Percentiles rank a stretch among this genome's conserved stretches.
Evolutionary conservation across 129 eudicot genomes (phyloP).

Genomic region (Flaveria sonorensis): DNA sequence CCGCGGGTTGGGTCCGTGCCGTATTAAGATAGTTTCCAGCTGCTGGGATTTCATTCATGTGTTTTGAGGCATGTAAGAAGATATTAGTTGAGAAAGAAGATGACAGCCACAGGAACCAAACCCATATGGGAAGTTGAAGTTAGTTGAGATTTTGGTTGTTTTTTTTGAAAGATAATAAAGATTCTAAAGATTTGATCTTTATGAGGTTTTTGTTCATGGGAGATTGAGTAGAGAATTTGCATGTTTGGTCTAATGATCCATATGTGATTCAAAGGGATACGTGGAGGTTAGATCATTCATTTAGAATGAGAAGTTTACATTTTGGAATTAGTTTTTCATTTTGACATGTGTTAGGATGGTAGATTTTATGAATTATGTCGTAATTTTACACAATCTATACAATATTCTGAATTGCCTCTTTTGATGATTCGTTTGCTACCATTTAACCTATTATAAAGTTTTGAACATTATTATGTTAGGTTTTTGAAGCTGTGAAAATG

Average conservation of each 20-base stretch:
- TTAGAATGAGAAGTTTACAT: constrained; percentile 7
- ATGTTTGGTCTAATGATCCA: neutral
- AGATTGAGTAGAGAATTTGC: constrained; percentile 7
- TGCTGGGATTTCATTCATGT: constrained; percentile 96
- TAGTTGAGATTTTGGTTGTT: neutral
- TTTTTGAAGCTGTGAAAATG: no score
- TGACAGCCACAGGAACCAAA: constrained; percentile 13
- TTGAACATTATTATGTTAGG: no score
- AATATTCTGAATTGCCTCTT: no score
- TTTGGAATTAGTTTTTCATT: constrained; percentile 10
- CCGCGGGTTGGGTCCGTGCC: constrained; percentile 82
- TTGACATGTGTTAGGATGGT: neutral
- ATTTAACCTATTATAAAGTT: no score
- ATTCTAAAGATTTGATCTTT: constrained; percentile 16
- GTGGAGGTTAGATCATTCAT: constrained; percentile 13
- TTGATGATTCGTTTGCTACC: no score
- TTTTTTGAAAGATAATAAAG: constrained; percentile 18
- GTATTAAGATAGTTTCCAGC: constrained; percentile 84
- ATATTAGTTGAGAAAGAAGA: constrained; percentile 70
- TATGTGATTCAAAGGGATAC: constrained; percentile 16
- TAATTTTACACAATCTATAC: no score
- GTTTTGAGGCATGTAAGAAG: constrained; percentile 87
- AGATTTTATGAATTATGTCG: no score
- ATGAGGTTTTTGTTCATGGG: constrained; percentile 14
- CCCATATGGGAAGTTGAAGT: neutral